These are phyloP conservation scores for Simmondsia chinensis DNA, from an alignment of 148 eudicot genomes.

Conservation along the genomic window DNA sequence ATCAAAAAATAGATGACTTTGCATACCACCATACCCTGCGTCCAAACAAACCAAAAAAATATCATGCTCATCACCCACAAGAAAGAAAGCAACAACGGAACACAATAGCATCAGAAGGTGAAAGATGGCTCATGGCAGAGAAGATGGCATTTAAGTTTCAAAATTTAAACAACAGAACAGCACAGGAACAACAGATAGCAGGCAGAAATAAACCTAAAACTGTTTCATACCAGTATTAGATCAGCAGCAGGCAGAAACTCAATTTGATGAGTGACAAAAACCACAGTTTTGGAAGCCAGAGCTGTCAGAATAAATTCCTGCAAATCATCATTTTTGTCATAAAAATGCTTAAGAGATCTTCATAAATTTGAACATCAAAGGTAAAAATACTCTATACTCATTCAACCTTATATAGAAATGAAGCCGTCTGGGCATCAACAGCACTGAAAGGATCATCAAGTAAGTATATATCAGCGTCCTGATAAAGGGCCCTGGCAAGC, in stretches of 20 bases:
- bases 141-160: neutral
- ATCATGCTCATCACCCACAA: too few species aligned
- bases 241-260: slow-evolving; percentile 90
- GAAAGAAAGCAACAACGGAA: too few species aligned
- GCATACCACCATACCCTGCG: too few species aligned
- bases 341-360: slow-evolving; percentile 12
- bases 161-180: neutral
- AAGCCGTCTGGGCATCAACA: slow-evolving; percentile 93
- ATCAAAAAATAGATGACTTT: too few species aligned
- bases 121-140: too few species aligned
- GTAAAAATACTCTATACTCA: neutral
- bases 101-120: too few species aligned
- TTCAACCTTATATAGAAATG: slow-evolving; percentile 69
- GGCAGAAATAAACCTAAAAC: neutral
- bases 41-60: too few species aligned
- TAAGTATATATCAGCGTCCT: slow-evolving; percentile 93
- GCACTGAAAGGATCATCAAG: slow-evolving; percentile 99
- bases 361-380: slow-evolving; percentile 4
- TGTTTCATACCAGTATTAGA: slow-evolving; percentile 64
- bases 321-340: slow-evolving; percentile 13
- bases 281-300: slow-evolving; percentile 66
- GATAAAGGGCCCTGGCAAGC: slow-evolving; percentile 96
- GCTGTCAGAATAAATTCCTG: slow-evolving; percentile 88
- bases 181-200: neutral
- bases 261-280: slow-evolving; percentile 95